phyloP scores from a whole-genome alignment of 768 basidiomycete species.

The Lactarius hatsudake region DNA sequence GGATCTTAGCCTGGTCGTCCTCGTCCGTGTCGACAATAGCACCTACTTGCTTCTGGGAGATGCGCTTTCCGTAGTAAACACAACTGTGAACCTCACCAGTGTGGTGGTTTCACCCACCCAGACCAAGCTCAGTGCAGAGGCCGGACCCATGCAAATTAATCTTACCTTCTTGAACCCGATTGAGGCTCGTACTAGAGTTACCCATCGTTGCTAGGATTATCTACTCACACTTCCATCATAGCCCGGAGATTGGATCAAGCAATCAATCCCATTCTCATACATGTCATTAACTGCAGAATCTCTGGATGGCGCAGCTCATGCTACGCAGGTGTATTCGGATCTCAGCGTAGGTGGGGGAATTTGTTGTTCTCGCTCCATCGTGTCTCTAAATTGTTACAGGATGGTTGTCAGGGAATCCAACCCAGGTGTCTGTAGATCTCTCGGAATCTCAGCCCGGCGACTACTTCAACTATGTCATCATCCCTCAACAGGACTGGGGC shows the following conservation, averaged over 20 bases:
- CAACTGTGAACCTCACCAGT: conserved; percentile 25
- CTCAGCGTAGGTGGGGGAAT: conserved; percentile 35
- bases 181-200: conserved; percentile 28
- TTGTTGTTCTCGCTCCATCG: not conserved
- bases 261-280: conserved; percentile 42
- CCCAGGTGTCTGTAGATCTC: not conserved
- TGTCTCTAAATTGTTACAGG: not conserved
- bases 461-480: too few species aligned
- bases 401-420: not conserved
- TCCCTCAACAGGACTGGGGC: not conserved
- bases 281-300: conserved; percentile 34
- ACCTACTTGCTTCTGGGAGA: conserved; percentile 26
- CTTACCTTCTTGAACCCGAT: conserved; percentile 41
- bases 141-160: conserved; percentile 38
- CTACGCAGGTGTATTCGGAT: conserved; percentile 40
- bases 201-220: not conserved
- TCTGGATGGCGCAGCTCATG: conserved; percentile 35
- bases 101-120: conserved; percentile 37
- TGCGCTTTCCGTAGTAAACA: not conserved
- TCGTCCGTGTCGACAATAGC: conserved; percentile 14
- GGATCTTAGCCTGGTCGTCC: conserved; percentile 12
- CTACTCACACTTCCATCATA: conserved; percentile 11
- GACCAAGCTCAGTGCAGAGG: conserved; percentile 34
- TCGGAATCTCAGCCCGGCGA: too few species aligned
- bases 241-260: conserved; percentile 38